Percentiles rank a stretch among this genome's conserved stretches.
Conservation (phyloP, 495 filamentous ascomycete species). For the Achaetomiella virescens region DNA sequence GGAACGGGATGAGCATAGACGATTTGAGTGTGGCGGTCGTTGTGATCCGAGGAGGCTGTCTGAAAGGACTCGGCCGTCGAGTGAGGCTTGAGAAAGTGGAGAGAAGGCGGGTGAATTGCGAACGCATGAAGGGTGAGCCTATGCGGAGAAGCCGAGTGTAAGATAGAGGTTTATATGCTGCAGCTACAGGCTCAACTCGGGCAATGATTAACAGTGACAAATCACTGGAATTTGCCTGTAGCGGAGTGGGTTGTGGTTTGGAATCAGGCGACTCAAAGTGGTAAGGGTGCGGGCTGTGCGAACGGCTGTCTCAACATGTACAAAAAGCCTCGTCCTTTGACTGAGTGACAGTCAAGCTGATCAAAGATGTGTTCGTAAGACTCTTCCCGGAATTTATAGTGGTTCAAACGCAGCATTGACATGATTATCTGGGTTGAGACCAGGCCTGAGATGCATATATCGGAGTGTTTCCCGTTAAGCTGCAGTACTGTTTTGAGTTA, state of each 20-base stretch:
- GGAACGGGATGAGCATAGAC: constrained; percentile 73
- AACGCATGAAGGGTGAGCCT: constrained; percentile 46
- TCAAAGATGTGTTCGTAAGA: too few species aligned
- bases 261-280: neutral
- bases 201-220: constrained; percentile 9
- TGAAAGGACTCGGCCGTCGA: constrained; percentile 23
- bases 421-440: too few species aligned
- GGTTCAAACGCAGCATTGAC: too few species aligned
- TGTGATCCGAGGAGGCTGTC: neutral
- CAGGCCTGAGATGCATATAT: too few species aligned
- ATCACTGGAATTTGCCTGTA: constrained; percentile 1
- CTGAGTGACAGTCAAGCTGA: too few species aligned
- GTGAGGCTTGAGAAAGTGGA: constrained; percentile 32
- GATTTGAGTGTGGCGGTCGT: constrained; percentile 23
- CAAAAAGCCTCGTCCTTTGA: too few species aligned
- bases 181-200: neutral
- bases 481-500: too few species aligned
- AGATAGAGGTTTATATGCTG: constrained; percentile 1
- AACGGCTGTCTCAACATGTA: too few species aligned
- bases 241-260: neutral
- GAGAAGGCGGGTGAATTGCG: constrained; percentile 48
- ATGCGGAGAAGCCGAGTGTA: neutral
- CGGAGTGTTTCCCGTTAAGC: too few species aligned
- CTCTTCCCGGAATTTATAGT: too few species aligned
- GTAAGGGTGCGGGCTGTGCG: neutral